Evolutionary conservation across 2,329 filamentous ascomycete genomes (phyloP).

Genomic region (Xylaria sp.): DNA sequence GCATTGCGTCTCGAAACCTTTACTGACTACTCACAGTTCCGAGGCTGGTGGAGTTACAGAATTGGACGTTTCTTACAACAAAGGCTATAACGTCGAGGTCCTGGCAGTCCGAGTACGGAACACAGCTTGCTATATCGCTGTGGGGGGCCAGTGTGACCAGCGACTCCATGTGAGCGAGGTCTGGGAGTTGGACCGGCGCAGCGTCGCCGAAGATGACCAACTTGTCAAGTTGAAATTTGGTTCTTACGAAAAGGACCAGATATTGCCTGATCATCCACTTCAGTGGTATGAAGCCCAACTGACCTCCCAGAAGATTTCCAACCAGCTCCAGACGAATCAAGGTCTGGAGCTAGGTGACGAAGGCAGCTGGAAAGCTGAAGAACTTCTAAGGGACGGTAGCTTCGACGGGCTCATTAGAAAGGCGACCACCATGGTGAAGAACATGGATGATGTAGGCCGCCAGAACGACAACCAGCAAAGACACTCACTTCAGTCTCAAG

Average conservation of each 20-base stretch:
- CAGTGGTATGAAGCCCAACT: conserved; percentile 29
- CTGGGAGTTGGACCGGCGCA: conserved; percentile 23
- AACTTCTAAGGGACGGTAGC: conserved; percentile 20
- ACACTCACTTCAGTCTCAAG: conserved; percentile 1
- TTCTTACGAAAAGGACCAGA: background rate
- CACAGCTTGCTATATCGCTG: conserved; percentile 20
- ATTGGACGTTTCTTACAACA: conserved; percentile 24
- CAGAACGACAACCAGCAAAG: conserved; percentile 28
- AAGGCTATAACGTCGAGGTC: conserved; percentile 20
- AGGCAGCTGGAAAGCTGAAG: conserved; percentile 23
- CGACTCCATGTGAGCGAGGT: conserved; percentile 28
- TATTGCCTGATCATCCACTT: conserved; percentile 11
- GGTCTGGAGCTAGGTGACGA: conserved; percentile 26
- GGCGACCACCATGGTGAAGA: conserved; percentile 24
- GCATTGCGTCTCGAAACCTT: background rate
- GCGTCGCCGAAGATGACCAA: background rate
- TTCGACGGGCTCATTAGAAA: conserved; percentile 24
- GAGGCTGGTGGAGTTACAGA: conserved; percentile 17
- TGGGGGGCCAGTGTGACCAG: background rate
- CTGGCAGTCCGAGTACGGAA: conserved; percentile 24
- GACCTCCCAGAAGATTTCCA: conserved; percentile 20
- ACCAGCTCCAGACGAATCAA: conserved; percentile 20
- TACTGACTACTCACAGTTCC: conserved; percentile 16
- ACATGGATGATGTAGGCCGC: conserved; percentile 29
- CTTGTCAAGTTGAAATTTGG: conserved; percentile 9